Base-by-base conservation (phyloP, 2,329 filamentous ascomycete genomes). In the Plectosphaerella cucumerina region DNA sequence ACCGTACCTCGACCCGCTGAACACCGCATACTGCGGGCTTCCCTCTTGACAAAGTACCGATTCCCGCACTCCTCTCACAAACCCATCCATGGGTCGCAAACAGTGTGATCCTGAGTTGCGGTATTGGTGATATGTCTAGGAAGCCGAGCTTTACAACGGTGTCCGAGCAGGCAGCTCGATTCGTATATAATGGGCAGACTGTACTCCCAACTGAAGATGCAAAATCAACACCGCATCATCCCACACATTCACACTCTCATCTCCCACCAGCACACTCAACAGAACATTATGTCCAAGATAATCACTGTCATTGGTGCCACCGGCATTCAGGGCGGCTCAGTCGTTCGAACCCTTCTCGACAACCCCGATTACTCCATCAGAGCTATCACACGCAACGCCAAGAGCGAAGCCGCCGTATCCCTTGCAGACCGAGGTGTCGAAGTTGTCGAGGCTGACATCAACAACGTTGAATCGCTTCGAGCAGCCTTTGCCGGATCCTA, bases 301-400 rank as follows among this genome's bases (percentile, higher is more conserved):
- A 22, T 44, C 42, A 44, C 42, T 6, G 23, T 44, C 42, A 15
- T 26, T 6, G 42, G 42, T 4, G 42, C 20, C 42, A 44, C 42
- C 14, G 42, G 42, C 15, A 50, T 31, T 15, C 53, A 57, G 50
- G 55, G 55, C 26, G 50, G 48, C 10, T 56, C 54, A 14, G 53
- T 56, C 15, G 54, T 52, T 12, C 26, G 39, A 8, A 41, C 41
- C 11, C 54, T 56, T 20, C 44, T 54, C 6, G 11, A 48, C 31
- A 65, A 70, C 45, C 20, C 52, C 5, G 51, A 44, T 33, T 58
- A 53, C 49, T 42, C 26, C 10, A 49, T 59, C 41, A 50, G 55
- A 4, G 57, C 55, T 53, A 56, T 76, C 22, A 74, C 75, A 37
- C 73, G 75, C 48, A 70, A 75, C 56, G 65, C 70, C 1, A 58